These are phyloP conservation scores for Diophrys sp. DNA, from an alignment of 73 alveolate species.

Conservation along the genomic window DNA sequence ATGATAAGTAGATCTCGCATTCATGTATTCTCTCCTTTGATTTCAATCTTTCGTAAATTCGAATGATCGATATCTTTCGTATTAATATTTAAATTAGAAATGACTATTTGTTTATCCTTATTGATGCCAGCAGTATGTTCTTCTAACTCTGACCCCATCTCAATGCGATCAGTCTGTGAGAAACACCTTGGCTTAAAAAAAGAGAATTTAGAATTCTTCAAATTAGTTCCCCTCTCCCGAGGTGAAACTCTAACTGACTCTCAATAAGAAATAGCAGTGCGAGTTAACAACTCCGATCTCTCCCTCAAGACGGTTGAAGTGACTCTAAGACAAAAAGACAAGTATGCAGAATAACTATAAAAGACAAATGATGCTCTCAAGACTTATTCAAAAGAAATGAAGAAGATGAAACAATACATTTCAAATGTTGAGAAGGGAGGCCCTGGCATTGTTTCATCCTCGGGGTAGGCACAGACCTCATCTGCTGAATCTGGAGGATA, in stretches of 20 bases:
- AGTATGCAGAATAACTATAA: constrained; percentile 4
- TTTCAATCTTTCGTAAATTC: background rate
- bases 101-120: background rate
- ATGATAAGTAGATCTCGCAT: no score
- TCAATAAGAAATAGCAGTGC: constrained; percentile 27
- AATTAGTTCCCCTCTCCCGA: constrained; percentile 19
- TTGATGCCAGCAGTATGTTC: background rate
- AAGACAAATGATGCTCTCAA: constrained; percentile 40
- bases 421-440: constrained; percentile 2
- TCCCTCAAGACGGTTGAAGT: constrained; percentile 13
- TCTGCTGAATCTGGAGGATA: background rate
- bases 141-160: background rate
- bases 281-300: constrained; percentile 26
- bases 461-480: background rate
- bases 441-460: background rate
- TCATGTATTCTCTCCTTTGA: no score
- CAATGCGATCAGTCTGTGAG: constrained; percentile 21
- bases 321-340: constrained; percentile 16
- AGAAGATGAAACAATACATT: constrained; percentile 34
- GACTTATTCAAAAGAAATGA: constrained; percentile 36
- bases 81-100: background rate
- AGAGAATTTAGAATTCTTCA: constrained; percentile 25
- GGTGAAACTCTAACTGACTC: background rate
- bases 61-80: background rate
- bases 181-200: constrained; percentile 14